Conservation (phyloP, 2,329 filamentous ascomycete species). For the Zalaria sp. region DNA sequence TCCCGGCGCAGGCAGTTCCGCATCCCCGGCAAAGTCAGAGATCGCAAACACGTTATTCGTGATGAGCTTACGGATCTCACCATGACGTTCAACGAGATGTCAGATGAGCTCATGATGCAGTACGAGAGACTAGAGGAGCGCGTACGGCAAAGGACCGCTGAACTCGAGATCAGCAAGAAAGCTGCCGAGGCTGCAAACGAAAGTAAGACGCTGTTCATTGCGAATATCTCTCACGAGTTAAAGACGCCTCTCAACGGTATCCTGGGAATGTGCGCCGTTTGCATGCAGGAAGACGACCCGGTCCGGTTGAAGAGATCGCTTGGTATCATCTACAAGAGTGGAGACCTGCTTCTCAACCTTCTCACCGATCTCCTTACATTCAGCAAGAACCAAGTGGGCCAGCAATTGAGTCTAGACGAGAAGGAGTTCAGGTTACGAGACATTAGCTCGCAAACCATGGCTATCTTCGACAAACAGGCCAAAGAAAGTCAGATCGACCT, state of each 20-base stretch:
- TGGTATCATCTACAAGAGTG: conserved; percentile 79
- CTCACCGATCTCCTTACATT: conserved; percentile 84
- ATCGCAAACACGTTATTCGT: conserved; percentile 59
- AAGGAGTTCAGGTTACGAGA: conserved; percentile 77
- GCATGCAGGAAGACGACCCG: conserved; percentile 80
- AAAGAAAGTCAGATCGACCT: conserved; percentile 66
- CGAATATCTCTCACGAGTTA: conserved; percentile 77
- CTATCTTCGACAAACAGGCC: conserved; percentile 84
- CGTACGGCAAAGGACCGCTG: conserved; percentile 66
- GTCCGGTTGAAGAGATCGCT: conserved; percentile 66
- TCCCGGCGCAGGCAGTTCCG: conserved; percentile 49
- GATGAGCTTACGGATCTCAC: conserved; percentile 80
- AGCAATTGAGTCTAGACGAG: conserved; percentile 68
- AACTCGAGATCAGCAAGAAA: conserved; percentile 80
- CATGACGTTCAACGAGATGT: conserved; percentile 84
- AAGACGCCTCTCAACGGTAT: conserved; percentile 95
- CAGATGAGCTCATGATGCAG: conserved; percentile 74
- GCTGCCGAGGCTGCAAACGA: conserved; percentile 90
- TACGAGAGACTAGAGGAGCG: conserved; percentile 75
- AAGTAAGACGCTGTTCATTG: conserved; percentile 94
- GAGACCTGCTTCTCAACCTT: conserved; percentile 69
- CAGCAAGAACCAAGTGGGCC: conserved; percentile 87
- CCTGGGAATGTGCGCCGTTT: conserved; percentile 82
- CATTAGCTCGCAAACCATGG: conserved; percentile 64
- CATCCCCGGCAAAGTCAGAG: conserved; percentile 70